phyloP scores from a whole-genome alignment of 2,329 filamentous ascomycete genomes.

The Calonectria pseudoreteaudii region DNA sequence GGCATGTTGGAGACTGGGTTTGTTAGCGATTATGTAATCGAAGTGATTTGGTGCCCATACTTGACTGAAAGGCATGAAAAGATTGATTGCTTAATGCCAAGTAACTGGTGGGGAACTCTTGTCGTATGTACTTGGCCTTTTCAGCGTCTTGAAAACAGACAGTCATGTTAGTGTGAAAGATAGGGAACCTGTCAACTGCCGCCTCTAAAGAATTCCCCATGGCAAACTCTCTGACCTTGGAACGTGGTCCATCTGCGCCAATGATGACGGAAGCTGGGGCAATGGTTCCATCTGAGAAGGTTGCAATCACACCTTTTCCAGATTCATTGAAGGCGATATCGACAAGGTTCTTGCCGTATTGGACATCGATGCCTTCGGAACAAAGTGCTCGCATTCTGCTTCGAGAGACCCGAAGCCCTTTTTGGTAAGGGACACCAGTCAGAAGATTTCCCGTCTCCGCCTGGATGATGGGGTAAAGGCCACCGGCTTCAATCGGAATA shows the following conservation, averaged over 20 bases:
- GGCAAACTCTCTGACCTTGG: conserved; percentile 35
- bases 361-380: conserved; percentile 32
- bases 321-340: conserved; percentile 34
- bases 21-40: not conserved
- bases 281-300: conserved; percentile 28
- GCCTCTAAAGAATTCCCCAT: conserved; percentile 32
- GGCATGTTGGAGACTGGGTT: conserved; percentile 37
- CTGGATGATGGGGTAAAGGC: conserved; percentile 38
- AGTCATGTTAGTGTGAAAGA: conserved; percentile 41
- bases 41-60: conserved; percentile 6
- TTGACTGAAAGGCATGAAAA: conserved; percentile 38
- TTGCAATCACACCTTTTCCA: conserved; percentile 28
- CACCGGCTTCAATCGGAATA: conserved; percentile 32
- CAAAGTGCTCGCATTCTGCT: conserved; percentile 35
- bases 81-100: conserved; percentile 37
- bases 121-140: conserved; percentile 33
- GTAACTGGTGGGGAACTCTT: conserved; percentile 35
- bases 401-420: conserved; percentile 34
- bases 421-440: conserved; percentile 35
- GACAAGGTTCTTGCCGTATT: conserved; percentile 34
- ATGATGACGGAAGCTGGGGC: conserved; percentile 30
- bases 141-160: conserved; percentile 37
- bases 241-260: conserved; percentile 35
- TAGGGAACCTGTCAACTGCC: conserved; percentile 37
- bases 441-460: conserved; percentile 33